Base-by-base conservation (phyloP, 768 basidiomycete genomes). In the Collybia sp. region DNA sequence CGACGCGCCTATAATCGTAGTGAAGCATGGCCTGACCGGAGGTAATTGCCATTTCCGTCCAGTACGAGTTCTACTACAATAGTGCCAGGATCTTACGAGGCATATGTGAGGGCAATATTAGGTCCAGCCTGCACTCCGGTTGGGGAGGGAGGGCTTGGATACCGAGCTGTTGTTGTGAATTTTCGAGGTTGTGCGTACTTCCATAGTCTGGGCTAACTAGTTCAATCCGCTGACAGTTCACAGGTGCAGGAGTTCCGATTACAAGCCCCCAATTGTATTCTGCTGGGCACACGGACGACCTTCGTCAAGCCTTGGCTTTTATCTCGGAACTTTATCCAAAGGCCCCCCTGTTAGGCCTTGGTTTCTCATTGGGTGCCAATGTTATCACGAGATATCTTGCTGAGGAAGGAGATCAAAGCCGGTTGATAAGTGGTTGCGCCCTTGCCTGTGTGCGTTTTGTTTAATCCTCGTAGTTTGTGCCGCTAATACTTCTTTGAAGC, bases 311-410 rank as follows among this genome's bases (percentile, higher is more conserved):
- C 1, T 61, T 96, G 41, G 72, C 86, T 54, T 86, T 88, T 66
- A 79, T 97, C 44, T 73, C 82, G 2, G 63, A 77, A 40, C 60
- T 63, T 49, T 94, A 84, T 55, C 94, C 95, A 2, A 67, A 74
- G 9, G 91, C 95, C 0, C 88, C 85, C 3, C 68, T 97, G 32
- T 65, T 95, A 13, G 95, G 89, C 12, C 65, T 96, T 9, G 92
- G 94, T 6, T 98, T 95, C 71, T 96, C 93, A 3, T 78, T 99
- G 32, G 96, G 95, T 36, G 88, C 93, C 36, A 92, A 90, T 60
- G 87, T 97, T 31, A 67, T 98, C 54, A 87, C 92, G 30, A 77
- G 90, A 51, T 96, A 96, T 63, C 68, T 94, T 42, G 92, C 87
- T 4, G 86, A 95, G 66, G 88, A 95, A 59, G 83, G 87, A 12